Evolutionary conservation across 768 basidiomycete species (phyloP).

Genomic region (Lactifluus subvellereus): DNA sequence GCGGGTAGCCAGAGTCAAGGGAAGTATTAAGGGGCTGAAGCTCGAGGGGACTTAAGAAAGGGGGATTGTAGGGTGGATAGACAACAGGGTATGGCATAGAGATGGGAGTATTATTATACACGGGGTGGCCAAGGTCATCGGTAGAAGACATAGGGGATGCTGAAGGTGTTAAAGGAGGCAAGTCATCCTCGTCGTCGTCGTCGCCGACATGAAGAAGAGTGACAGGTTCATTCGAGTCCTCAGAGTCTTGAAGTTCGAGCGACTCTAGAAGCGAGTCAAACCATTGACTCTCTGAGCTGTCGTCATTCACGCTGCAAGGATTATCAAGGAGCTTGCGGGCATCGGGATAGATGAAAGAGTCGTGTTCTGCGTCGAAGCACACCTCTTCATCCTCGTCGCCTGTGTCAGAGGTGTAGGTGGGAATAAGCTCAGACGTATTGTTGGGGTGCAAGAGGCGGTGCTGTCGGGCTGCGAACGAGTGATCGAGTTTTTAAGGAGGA

Average conservation of each 20-base stretch:
- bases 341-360: slow-evolving; percentile 80
- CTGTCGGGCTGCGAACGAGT: slow-evolving; percentile 45
- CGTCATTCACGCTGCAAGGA: slow-evolving; percentile 31
- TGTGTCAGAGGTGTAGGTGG: slow-evolving; percentile 36
- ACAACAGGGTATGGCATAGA: slow-evolving; percentile 55
- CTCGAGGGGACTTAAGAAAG: slow-evolving; percentile 47
- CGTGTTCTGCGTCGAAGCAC: slow-evolving; percentile 41
- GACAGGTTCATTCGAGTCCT: slow-evolving; percentile 42
- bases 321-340: slow-evolving; percentile 49
- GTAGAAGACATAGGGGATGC: slow-evolving; percentile 72
- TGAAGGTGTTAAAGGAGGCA: slow-evolving; percentile 50
- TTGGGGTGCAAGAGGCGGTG: slow-evolving; percentile 30
- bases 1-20: slow-evolving; percentile 30
- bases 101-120: slow-evolving; percentile 43
- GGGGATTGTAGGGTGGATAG: slow-evolving; percentile 58
- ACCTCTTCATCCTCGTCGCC: slow-evolving; percentile 48
- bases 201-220: slow-evolving; percentile 51
- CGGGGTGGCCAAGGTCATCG: slow-evolving; percentile 59
- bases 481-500: slow-evolving; percentile 82
- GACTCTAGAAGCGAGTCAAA: slow-evolving; percentile 74
- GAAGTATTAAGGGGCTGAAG: slow-evolving; percentile 39
- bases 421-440: slow-evolving; percentile 29
- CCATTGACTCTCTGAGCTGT: slow-evolving; percentile 70
- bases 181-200: slow-evolving; percentile 67
- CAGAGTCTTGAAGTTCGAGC: slow-evolving; percentile 64